Conservation (phyloP, 371 early-diverging fungal species). For the Rhizopus microsporus region DNA sequence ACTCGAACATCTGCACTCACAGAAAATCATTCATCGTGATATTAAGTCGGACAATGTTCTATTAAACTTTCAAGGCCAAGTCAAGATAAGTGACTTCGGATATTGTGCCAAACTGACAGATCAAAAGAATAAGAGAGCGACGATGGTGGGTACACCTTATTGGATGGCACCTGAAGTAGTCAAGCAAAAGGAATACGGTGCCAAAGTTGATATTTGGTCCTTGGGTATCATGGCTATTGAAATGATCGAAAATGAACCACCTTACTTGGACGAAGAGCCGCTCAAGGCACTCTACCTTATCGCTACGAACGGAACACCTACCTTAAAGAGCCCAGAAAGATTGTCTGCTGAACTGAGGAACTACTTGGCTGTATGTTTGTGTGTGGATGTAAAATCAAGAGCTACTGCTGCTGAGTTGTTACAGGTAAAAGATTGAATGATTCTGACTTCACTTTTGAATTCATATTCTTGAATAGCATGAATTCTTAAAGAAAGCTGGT, state of each 20-base stretch:
- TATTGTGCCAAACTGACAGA: conserved; percentile 87
- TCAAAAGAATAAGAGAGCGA: conserved; percentile 74
- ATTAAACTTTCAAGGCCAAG: conserved; percentile 74
- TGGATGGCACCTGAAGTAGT: conserved; percentile 96
- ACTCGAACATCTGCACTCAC: conserved; percentile 77
- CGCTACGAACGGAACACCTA: conserved; percentile 96
- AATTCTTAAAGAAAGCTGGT: conserved; percentile 43
- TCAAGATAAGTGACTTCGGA: conserved; percentile 91
- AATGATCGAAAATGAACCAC: conserved; percentile 97
- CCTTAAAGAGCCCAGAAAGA: conserved; percentile 81
- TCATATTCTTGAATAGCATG: conserved; percentile 27
- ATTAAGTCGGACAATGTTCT: conserved; percentile 90
- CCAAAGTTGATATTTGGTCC: conserved; percentile 92
- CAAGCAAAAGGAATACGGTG: conserved; percentile 86
- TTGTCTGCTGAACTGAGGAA: conserved; percentile 77
- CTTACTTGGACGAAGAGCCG: conserved; percentile 94
- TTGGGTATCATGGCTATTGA: conserved; percentile 96
- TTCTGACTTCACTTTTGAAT: not conserved
- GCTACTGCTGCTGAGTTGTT: conserved; percentile 83
- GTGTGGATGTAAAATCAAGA: conserved; percentile 88
- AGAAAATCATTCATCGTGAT: conserved; percentile 89
- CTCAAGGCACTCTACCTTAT: conserved; percentile 93
- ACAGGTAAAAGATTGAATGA: conserved; percentile 33
- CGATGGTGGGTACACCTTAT: conserved; percentile 94
- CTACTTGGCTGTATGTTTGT: conserved; percentile 84